A percentile compares a stretch with the other conserved stretches of the same genome.
phyloP scores from a whole-genome alignment of 495 filamentous ascomycete species.

The Tuber indicum region DNA sequence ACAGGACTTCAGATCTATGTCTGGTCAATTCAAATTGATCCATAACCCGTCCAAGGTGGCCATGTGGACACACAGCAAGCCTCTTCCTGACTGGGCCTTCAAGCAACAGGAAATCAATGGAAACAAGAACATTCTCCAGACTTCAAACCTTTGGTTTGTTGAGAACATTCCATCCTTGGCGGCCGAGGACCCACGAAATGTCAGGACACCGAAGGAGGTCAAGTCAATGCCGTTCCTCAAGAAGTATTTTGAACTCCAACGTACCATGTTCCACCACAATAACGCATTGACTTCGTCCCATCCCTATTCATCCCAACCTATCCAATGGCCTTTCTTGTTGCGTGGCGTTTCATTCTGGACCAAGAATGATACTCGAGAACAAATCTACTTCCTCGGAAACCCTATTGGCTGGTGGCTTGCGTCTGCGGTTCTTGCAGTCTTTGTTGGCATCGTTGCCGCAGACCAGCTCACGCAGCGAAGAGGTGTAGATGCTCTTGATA shows the following conservation, averaged over 20 bases:
- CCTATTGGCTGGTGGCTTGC: constrained; percentile 97
- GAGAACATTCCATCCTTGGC: constrained; percentile 81
- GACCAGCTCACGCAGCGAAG: constrained; percentile 89
- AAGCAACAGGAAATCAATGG: constrained; percentile 99
- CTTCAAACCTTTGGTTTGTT: constrained; percentile 89
- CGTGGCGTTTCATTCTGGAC: constrained; percentile 99
- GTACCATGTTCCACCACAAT: constrained; percentile 99
- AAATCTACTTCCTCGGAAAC: constrained; percentile 98
- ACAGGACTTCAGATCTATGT: constrained; percentile 82
- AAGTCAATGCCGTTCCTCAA: constrained; percentile 79
- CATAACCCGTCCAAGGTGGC: constrained; percentile 90
- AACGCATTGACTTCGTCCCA: constrained; percentile 94
- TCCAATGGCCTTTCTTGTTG: constrained; percentile 94
- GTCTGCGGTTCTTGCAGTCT: constrained; percentile 84
- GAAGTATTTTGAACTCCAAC: constrained; percentile 94
- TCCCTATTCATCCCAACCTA: constrained; percentile 89
- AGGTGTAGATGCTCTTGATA: constrained; percentile 87
- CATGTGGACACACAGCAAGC: constrained; percentile 95
- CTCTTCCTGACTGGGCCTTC: constrained; percentile 91
- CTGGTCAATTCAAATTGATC: constrained; percentile 89
- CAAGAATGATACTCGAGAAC: constrained; percentile 86
- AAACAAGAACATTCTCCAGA: constrained; percentile 88
- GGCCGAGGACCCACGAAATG: constrained; percentile 59
- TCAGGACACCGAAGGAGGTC: constrained; percentile 64
- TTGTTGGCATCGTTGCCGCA: constrained; percentile 82